phyloP scores from a whole-genome alignment of 345 rosid species.

The Cardiospermum halicacabum region DNA sequence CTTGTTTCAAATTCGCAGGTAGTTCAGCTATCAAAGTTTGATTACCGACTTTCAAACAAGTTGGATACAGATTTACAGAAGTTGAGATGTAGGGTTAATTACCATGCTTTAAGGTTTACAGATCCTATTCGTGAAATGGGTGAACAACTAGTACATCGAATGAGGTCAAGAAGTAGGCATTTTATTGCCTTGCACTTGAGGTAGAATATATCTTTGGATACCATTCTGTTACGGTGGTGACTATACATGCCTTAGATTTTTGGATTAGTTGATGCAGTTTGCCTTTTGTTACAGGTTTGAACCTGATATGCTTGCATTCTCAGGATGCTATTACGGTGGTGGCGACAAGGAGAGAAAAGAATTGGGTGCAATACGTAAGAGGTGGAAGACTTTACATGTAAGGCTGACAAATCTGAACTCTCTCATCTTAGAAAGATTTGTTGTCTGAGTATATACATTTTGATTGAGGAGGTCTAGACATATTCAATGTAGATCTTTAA shows the following conservation, averaged over 20 bases:
- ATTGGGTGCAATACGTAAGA: slow-evolving; percentile 74
- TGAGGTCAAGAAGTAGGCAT: slow-evolving; percentile 77
- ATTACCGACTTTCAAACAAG: slow-evolving; percentile 90
- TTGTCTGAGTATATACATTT: neutral
- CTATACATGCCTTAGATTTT: slow-evolving; percentile 2
- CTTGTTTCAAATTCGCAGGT: slow-evolving; percentile 38
- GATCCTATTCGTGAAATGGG: slow-evolving; percentile 81
- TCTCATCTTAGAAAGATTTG: neutral
- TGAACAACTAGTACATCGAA: slow-evolving; percentile 52
- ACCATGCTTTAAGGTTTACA: slow-evolving; percentile 84
- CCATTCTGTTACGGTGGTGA: neutral
- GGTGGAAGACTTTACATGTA: slow-evolving; percentile 99
- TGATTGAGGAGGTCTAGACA: too few relatives aligned
- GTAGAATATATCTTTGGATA: slow-evolving; percentile 31
- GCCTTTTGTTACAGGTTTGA: slow-evolving; percentile 72
- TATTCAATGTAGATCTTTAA: too few relatives aligned
- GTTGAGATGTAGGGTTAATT: slow-evolving; percentile 93
- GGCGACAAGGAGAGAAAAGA: slow-evolving; percentile 86
- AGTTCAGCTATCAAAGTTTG: slow-evolving; percentile 82
- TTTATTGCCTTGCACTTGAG: slow-evolving; percentile 93
- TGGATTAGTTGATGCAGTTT: slow-evolving; percentile 20
- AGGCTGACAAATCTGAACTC: slow-evolving; percentile 25
- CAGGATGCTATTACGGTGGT: slow-evolving; percentile 98
- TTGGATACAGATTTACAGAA: slow-evolving; percentile 80
- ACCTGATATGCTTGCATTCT: slow-evolving; percentile 98